These are phyloP conservation scores for Onygenales sp. DNA, from an alignment of 2,329 filamentous ascomycete genomes.

Conservation along the genomic window DNA sequence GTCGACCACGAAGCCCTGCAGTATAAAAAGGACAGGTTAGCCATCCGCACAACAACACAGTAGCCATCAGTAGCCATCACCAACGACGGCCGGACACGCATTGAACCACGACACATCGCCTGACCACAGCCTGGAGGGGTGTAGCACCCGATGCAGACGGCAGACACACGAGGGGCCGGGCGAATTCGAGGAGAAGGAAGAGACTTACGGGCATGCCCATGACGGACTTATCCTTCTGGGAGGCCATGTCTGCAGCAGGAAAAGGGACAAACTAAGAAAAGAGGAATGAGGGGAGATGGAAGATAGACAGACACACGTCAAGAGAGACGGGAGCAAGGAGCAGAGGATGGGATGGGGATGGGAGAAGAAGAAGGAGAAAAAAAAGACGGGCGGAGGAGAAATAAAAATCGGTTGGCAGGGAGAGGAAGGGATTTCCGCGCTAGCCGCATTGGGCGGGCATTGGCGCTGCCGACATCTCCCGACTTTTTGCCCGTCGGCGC, in stretches of 20 bases:
- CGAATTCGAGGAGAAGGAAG: not conserved
- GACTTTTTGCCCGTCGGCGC: not conserved
- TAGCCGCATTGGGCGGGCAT: constrained; percentile 9
- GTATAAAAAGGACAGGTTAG: constrained; percentile 21
- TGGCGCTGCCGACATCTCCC: constrained; percentile 12
- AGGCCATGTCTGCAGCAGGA: constrained; percentile 36
- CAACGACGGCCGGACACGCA: not conserved
- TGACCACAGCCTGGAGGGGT: not conserved
- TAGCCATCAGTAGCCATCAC: constrained; percentile 5
- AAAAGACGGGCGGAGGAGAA: constrained; percentile 14
- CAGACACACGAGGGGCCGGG: not conserved
- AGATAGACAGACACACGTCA: constrained; percentile 16
- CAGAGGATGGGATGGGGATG: constrained; percentile 22
- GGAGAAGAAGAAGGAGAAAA: constrained; percentile 20
- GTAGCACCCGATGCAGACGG: not conserved
- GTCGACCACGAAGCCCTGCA: constrained; percentile 86
- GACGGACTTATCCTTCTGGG: constrained; percentile 45
- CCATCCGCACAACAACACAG: constrained; percentile 8
- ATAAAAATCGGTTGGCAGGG: constrained; percentile 6
- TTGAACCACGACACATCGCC: not conserved
- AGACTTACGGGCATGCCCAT: constrained; percentile 43
- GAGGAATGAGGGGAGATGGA: constrained; percentile 27
- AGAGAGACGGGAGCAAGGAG: constrained; percentile 17
- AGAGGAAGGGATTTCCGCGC: constrained; percentile 6
- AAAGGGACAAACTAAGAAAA: constrained; percentile 21